Conservation (phyloP, 2,329 filamentous ascomycete genomes). For the Dothistroma pini region DNA sequence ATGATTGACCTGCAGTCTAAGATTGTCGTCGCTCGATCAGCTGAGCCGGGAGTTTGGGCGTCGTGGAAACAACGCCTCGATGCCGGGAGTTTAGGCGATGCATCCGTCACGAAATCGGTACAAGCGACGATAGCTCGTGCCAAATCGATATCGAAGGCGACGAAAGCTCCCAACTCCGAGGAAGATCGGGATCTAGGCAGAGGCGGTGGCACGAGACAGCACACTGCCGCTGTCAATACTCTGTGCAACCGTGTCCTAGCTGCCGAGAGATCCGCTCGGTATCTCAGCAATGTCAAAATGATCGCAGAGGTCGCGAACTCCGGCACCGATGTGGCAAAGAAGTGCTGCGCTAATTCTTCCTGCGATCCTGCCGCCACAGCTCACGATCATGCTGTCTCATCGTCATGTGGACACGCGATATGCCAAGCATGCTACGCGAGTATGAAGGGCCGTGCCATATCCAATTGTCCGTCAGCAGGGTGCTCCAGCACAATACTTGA, state of each 20-base stretch:
- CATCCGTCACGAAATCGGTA: conserved; percentile 8
- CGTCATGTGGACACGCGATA: too few species aligned
- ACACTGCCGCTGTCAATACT: conserved; percentile 16
- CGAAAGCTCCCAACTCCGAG: background rate
- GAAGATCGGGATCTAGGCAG: background rate
- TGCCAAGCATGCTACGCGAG: too few species aligned
- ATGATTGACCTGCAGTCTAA: background rate
- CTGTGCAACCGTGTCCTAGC: conserved; percentile 22
- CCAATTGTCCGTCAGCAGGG: too few species aligned
- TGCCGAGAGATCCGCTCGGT: conserved; percentile 25
- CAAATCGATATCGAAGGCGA: background rate
- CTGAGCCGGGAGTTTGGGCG: conserved; percentile 6
- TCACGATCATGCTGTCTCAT: too few species aligned
- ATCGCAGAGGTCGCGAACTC: conserved; percentile 2
- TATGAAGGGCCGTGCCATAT: too few species aligned
- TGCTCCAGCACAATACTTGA: conserved; percentile 26
- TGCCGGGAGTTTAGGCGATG: conserved; percentile 22
- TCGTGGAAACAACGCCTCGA: background rate
- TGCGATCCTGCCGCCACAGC: too few species aligned
- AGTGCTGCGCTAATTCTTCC: background rate
- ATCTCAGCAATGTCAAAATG: conserved; percentile 20
- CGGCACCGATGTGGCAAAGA: conserved; percentile 4
- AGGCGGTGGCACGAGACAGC: background rate
- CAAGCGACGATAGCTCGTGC: background rate
- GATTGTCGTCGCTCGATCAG: conserved; percentile 1